Base-by-base conservation (phyloP, 164 flowering plant genomes). In the Brasenia schreberi region DNA sequence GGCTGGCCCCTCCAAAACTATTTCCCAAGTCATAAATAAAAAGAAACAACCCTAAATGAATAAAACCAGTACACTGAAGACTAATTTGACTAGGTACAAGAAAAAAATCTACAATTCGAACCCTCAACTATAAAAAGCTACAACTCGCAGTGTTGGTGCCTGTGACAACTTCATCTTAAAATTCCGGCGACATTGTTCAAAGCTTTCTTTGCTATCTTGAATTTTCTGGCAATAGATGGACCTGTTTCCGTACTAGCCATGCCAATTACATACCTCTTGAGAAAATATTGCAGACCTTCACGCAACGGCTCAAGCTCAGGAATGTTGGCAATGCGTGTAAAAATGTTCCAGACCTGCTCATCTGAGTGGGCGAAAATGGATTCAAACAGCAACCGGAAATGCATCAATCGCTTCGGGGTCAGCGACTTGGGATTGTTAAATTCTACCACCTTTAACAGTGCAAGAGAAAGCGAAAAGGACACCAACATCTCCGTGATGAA, bases 361-460 rank as follows among this genome's bases (percentile, higher is more conserved):
- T 88, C 91, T 16, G 95, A 71, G 53, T 70, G 56, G 71, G 85
- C 89, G n/a, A 95, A 84, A n/a, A 95, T 68, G 64, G 83, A 75
- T 71, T 87, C 96, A 59, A 93, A 89, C 0, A 93, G 80, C 83
- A 89, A 79, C 42, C 91, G 77, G 75, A 93, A 93, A 71, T 92
- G 97, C 96, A 92, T 86, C 39, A 87, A 73, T 74, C 82, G 81
- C 66, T 80, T 92, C 4, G 96, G 77, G 6, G 87, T 88, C 19
- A 92, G 73, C 70, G 69, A 81, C 42, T 5, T 53, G 9, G 81
- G 66, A 61, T 89, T 83, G 23, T 75, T 71, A 19, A 87, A 73
- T 6, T 86, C 97, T 5, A 84, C 86, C 4, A 75, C 64, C 73
- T 88, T 94, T 64, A 94, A 65, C 18, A 84, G 83, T 19, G 96